A percentile compares a stretch with the other conserved stretches of the same genome.
Evolutionary conservation across 306 rosid genomes (phyloP).

Genomic region (Prunus mume): DNA sequence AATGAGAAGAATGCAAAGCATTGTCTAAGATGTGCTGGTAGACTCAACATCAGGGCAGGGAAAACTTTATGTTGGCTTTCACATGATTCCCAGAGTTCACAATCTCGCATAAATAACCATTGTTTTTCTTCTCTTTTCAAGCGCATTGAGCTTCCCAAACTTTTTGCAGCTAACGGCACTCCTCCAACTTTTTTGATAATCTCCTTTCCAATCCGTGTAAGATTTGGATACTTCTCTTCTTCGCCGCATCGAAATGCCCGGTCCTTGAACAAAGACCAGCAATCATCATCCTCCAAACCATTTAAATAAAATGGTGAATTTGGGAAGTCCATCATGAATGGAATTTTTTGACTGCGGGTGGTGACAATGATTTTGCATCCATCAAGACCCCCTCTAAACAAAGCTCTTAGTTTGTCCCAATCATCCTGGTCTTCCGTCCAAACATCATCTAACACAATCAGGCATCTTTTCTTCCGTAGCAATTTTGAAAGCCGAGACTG

Average conservation of each 20-base stretch:
- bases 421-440: slow-evolving; percentile 9
- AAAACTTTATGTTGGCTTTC: not conserved
- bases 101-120: not conserved
- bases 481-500: not conserved
- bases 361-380: slow-evolving; percentile 18
- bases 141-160: slow-evolving; percentile 4
- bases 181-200: slow-evolving; percentile 18
- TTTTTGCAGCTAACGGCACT: slow-evolving; percentile 14
- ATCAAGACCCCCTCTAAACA: not conserved
- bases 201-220: slow-evolving; percentile 3
- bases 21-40: not conserved
- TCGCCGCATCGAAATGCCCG: slow-evolving; percentile 3
- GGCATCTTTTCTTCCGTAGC: not conserved
- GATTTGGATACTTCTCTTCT: not conserved
- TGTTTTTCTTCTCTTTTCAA: not conserved
- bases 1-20: slow-evolving; percentile 20
- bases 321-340: not conserved
- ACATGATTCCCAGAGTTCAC: slow-evolving; percentile 15
- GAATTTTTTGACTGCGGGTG: not conserved
- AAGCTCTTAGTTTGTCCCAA: slow-evolving; percentile 11
- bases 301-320: not conserved
- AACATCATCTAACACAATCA: slow-evolving; percentile 20
- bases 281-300: not conserved
- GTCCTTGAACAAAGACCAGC: slow-evolving; percentile 8
- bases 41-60: slow-evolving; percentile 22